Evolutionary conservation across 495 filamentous ascomycete genomes (phyloP).

Genomic region (Cudoniella acicularis): DNA sequence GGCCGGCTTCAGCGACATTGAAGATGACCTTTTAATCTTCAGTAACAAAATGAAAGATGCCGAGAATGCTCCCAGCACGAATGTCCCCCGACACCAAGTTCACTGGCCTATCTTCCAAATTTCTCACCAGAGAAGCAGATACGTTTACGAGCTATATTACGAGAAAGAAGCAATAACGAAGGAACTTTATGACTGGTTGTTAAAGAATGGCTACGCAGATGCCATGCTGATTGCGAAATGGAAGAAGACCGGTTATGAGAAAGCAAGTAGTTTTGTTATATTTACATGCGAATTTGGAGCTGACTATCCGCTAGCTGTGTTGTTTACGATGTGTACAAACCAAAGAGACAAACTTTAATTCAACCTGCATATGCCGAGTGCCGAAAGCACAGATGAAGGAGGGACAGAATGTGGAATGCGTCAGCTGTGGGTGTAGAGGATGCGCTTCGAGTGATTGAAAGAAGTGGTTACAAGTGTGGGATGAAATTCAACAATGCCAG

Average conservation of each 20-base stretch:
- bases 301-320: conserved; percentile 58
- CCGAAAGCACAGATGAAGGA: conserved; percentile 90
- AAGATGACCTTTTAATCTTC: conserved; percentile 94
- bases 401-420: conserved; percentile 84
- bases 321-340: conserved; percentile 96
- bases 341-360: conserved; percentile 98
- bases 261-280: conserved; percentile 52
- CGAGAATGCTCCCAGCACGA: conserved; percentile 61
- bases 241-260: conserved; percentile 99
- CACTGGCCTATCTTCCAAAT: conserved; percentile 98
- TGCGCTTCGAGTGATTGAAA: conserved; percentile 84
- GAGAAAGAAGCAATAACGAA: conserved; percentile 93
- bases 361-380: conserved; percentile 95
- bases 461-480: no score
- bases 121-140: conserved; percentile 84
- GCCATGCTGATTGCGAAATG: conserved; percentile 95
- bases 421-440: conserved; percentile 92
- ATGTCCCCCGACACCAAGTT: conserved; percentile 70
- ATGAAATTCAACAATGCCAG: no score
- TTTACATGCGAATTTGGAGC: background rate
- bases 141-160: conserved; percentile 98
- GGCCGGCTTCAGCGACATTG: conserved; percentile 94
- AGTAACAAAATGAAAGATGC: conserved; percentile 99
- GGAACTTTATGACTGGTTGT: conserved; percentile 87
- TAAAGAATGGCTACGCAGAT: conserved; percentile 97